Base-by-base conservation (phyloP, 768 basidiomycete species). In the Polyporus arcularius region DNA sequence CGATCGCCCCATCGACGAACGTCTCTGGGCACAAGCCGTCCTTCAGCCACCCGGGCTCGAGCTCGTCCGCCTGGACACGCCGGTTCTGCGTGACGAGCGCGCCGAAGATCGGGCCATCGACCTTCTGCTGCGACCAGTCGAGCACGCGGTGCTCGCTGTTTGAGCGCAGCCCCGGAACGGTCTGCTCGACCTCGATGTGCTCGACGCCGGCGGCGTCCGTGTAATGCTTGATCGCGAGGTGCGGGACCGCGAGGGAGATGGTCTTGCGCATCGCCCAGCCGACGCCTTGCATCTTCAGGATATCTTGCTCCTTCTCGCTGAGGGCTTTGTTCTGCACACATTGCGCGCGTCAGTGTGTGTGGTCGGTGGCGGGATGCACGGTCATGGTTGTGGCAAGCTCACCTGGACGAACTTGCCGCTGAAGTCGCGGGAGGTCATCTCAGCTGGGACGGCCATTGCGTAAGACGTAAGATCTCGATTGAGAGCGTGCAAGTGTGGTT, bases 11-110 rank as follows among this genome's bases (percentile, higher is more conserved):
- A 7, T 57, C 43, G 59, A 75, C 69, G 52, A 70, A 55, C 45
- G 75, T 72, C 54, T 81, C 78, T 39, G 67, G 69, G 14, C 74
- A 67, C 80, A 79, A 79, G 30, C 65, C 78, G 16, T 63, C 61
- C 65, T 67, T 75, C 57, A 81, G 66, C 55, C 68, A 73, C 53
- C 66, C 66, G 18, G 68, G 54, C 4, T 67, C 35, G 35, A 35
- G 7, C 35, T 35, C 35, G 35, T 11, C 11, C 7, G 35, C 35
- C 35, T 35, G 1, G 35, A 35, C 35, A 11, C 35, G 35, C 35
- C 35, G 35, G 35, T 35, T 35, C 35, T 35, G 35, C 7, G 3
- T 7, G 7, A 35, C 64, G 39, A 73, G 47, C 18, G n/a, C 47
- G 14, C 47, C 47, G 6, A 48, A 12, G 10, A 12, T 7, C 42